Percentiles rank a stretch among this genome's conserved stretches.
Evolutionary conservation across 495 filamentous ascomycete species (phyloP).

Genomic region (Penicillium bialowiezense): DNA sequence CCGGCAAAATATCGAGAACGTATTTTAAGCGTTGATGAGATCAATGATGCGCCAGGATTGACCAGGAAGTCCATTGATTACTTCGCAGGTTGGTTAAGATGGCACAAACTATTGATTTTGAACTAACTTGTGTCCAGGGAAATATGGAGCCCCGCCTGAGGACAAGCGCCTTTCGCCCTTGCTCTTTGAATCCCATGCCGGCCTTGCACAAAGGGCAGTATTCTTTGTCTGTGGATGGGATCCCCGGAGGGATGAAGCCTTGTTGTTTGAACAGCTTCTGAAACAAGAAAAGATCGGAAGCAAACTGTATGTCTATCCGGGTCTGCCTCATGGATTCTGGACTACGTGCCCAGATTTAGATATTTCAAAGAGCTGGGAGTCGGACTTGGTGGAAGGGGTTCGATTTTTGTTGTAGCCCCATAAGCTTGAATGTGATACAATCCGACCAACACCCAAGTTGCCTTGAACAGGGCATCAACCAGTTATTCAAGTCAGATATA

Average conservation of each 20-base stretch:
- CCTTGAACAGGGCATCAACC: too few relatives aligned
- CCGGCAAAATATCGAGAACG: slow-evolving; percentile 8
- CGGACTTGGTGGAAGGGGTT: too few relatives aligned
- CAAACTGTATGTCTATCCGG: slow-evolving; percentile 35
- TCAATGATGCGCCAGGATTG: slow-evolving; percentile 7
- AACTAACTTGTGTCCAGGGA: background rate
- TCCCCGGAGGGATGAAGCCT: slow-evolving; percentile 37
- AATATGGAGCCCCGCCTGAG: slow-evolving; percentile 12
- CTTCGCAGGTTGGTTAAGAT: slow-evolving; percentile 4
- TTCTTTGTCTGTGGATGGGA: slow-evolving; percentile 41
- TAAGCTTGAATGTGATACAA: too few relatives aligned
- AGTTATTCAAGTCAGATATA: too few relatives aligned
- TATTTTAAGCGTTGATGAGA: slow-evolving; percentile 16
- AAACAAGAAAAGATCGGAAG: slow-evolving; percentile 34
- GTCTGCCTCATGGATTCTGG: slow-evolving; percentile 46
- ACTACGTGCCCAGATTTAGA: slow-evolving; percentile 18
- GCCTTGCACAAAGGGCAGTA: slow-evolving; percentile 16
- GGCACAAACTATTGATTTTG: too few relatives aligned
- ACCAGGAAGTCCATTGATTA: slow-evolving; percentile 11
- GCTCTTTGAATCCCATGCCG: slow-evolving; percentile 13
- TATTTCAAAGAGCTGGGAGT: slow-evolving; percentile 7
- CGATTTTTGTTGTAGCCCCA: too few relatives aligned
- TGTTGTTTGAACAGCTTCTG: slow-evolving; percentile 41
- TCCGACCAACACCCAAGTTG: too few relatives aligned
- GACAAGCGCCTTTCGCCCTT: slow-evolving; percentile 13